Evolutionary conservation across 2,329 filamentous ascomycete genomes (phyloP).

Genomic region (Fusarium coicis): DNA sequence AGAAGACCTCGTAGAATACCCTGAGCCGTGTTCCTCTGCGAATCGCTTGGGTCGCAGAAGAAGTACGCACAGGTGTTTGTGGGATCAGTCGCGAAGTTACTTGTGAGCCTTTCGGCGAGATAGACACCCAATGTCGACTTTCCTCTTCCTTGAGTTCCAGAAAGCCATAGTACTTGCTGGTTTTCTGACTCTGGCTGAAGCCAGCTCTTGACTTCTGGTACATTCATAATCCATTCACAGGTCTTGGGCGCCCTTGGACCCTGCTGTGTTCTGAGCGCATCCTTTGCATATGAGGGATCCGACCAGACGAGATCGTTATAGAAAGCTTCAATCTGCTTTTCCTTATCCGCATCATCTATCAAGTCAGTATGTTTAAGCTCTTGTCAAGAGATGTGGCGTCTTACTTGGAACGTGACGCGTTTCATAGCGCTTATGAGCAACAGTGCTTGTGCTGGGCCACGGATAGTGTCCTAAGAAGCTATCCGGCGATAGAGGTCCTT

Average conservation of each 20-base stretch:
- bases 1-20: conserved; percentile 22
- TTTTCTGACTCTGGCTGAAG: conserved; percentile 8
- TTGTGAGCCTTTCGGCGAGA: conserved; percentile 20
- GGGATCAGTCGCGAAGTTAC: conserved; percentile 7
- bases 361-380: neutral
- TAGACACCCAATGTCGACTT: conserved; percentile 23
- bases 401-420: conserved; percentile 16
- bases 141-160: conserved; percentile 14
- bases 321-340: conserved; percentile 19
- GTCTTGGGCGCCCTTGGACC: conserved; percentile 16
- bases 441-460: conserved; percentile 27
- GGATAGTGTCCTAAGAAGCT: conserved; percentile 31
- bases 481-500: conserved; percentile 21
- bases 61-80: conserved; percentile 24
- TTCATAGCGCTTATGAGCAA: conserved; percentile 21
- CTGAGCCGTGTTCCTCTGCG: conserved; percentile 18
- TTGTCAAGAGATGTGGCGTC: neutral
- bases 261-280: conserved; percentile 24
- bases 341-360: conserved; percentile 11
- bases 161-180: conserved; percentile 14
- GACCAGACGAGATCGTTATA: conserved; percentile 27
- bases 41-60: conserved; percentile 20
- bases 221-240: conserved; percentile 27
- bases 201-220: conserved; percentile 9
- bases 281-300: conserved; percentile 14